Evolutionary conservation across 441 rosid species (phyloP), one percentile per base, ranked within the genome.

Genomic region (Corymbia citriodora): DNA sequence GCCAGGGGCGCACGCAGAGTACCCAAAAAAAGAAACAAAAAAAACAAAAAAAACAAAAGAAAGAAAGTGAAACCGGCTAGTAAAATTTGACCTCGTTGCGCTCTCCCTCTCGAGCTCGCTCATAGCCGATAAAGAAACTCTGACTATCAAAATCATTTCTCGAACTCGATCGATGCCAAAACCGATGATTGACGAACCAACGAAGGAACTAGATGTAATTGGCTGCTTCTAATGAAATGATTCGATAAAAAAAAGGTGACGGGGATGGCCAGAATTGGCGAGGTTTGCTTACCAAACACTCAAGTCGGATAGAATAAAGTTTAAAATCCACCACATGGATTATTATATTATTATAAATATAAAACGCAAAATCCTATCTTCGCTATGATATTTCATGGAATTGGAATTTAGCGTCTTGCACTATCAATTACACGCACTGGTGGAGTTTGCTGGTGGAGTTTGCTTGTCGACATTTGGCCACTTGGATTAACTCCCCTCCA

Each of bases 41-140:
- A 0, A 19, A 57, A 1, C n/a, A n/a, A n/a, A 3, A 14, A 4
- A 2, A n/a, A 65, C 8, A n/a, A 25, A 12, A 6, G 2, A 19
- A 57, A 1, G 31, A 63, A 10, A 14, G 65, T 4, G 65, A 59
- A 59, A 59, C 3, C 3, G n/a, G 25, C 65, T 25, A 8, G 11
- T 59, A 6, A 25, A 59, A 59, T 59, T n/a, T 0, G 79, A 68
- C 16, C 12, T 8, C 45, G 6, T n/a, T 65, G 7, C 17, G 45
- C 45, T 31, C 10, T 16, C 45, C 31, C 74, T 68, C 21, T 31
- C 4, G 40, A 31, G 9, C 19, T 4, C 17, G 36, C 18, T 40
- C 45, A 40, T 40, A 3, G 74, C 15, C 17, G 19, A 15, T n/a
- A 5, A 40, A 40, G 45, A 40, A 40, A 40, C 15, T 31, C 10